Base-by-base conservation (phyloP, 1,139 yeast species). In the Saccharomyces hybrid region DNA sequence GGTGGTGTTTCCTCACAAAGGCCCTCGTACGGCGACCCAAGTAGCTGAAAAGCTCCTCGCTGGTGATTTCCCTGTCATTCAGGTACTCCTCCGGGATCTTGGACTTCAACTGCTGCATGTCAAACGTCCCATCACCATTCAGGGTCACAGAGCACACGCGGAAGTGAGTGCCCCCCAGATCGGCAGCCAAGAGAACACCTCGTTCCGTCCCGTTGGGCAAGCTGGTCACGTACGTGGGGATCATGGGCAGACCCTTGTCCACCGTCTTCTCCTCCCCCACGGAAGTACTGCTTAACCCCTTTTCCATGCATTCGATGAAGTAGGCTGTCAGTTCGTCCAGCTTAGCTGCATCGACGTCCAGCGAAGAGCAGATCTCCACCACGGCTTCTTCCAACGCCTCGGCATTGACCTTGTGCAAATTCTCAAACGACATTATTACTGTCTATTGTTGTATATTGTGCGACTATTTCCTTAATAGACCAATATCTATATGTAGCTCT, bases 81-180 rank as follows among this genome's bases (percentile, higher is more conserved):
- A 88, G 81, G 62, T 87, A 72, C 51, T 83, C 89, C 25, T 77
- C 75, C 5, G 97, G 95, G 52, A 91, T 85, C 59, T 83, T 82
- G 61, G 77, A 78, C 70, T 90, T 90, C 52, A 82, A 75, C 70
- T 90, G 97, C 61, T 81, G 79, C 62, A 90, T 75, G 31, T 76
- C 76, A 69, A 84, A 88, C 25, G 91, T 84, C 62, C 87, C 88
- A 68, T 89, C 89, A 53, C 97, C 97, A 53, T 81, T 78, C 63
- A 91, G 77, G 42, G 78, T 69, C 50, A 90, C 88, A 4, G 96
- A 88, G 67, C 97, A 89, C 46, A 90, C 96, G 66, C 97, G 78
- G 70, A 90, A 84, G 69, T 89, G 88, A 54, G 96, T 88, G 53
- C 96, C 96, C 61, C 96, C 96, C 53, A 88, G 76, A 67, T 88